phyloP scores from a whole-genome alignment of 2,329 filamentous ascomycete species.

The Rhynchosporium secalis region DNA sequence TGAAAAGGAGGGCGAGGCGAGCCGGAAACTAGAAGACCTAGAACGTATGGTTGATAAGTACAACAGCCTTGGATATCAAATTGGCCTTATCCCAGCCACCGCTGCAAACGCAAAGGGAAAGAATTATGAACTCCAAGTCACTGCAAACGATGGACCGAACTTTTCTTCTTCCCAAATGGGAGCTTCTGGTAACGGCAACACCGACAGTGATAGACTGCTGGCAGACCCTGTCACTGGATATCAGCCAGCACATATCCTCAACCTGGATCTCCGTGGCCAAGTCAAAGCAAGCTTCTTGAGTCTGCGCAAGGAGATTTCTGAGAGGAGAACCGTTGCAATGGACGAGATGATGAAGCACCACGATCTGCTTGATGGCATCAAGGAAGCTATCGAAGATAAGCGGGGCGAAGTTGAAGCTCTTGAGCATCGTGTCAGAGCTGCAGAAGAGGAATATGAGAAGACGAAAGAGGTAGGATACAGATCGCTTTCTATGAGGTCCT shows the following conservation, averaged over 20 bases:
- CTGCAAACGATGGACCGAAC: conserved; percentile 75
- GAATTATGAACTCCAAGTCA: conserved; percentile 82
- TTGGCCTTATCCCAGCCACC: conserved; percentile 81
- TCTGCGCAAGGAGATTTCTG: conserved; percentile 88
- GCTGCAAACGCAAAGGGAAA: conserved; percentile 82
- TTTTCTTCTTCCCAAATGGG: conserved; percentile 65
- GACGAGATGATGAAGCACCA: conserved; percentile 94
- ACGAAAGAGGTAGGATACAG: conserved; percentile 67
- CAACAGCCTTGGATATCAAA: conserved; percentile 93
- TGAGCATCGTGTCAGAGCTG: conserved; percentile 82
- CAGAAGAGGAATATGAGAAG: conserved; percentile 91
- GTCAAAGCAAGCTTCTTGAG: conserved; percentile 76
- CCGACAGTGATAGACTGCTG: conserved; percentile 73
- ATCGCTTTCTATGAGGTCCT: background rate
- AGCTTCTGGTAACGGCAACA: conserved; percentile 37
- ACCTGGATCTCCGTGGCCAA: conserved; percentile 80
- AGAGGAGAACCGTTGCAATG: conserved; percentile 76
- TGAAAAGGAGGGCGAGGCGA: conserved; percentile 87
- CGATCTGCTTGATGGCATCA: conserved; percentile 89
- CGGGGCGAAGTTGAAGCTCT: conserved; percentile 87
- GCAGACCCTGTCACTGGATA: conserved; percentile 83
- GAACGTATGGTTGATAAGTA: conserved; percentile 87
- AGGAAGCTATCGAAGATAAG: conserved; percentile 97
- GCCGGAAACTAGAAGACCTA: conserved; percentile 84
- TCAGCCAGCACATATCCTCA: conserved; percentile 83